Evolutionary conservation across 345 rosid genomes (phyloP), one percentile per base, ranked within the genome.

Genomic region (Hypericum perforatum): DNA sequence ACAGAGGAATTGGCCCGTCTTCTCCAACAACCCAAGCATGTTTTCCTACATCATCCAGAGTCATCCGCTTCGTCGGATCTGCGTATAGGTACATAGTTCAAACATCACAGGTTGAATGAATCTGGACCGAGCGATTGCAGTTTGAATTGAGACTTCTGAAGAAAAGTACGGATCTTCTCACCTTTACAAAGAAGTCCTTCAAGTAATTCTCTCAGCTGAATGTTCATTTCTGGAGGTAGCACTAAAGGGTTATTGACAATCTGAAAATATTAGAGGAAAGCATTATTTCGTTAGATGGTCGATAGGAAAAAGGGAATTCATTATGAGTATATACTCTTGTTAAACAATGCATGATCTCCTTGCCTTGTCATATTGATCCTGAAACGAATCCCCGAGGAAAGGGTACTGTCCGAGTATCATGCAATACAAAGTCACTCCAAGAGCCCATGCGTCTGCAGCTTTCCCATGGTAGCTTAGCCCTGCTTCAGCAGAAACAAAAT

Each of bases 371-470:
- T 94, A 94, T 0, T 95, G 85, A 67, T 94, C 97, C 62, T 89
- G 99, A 50, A 89, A 79, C 32, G 97, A 83, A 56, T 94, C 97
- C 39, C 97, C 97, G 2, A 89, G 89, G 71, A 86, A 94, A 38
- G 99, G 99, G 73, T 85, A 89, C 40, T 76, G 68, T 56, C 97
- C 99, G 38, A 76, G 57, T 51, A 89, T 66, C 97, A 94, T 84
- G 63, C 76, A 76, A 74, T 89, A 89, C 75, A 94, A 75, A 59
- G 95, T 83, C 61, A 92, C 87, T 63, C 97, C 98, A 49, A 88
- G 78, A 5, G 95, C 98, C 98, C 98, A 92, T 38, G 91, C 84
- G 73, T 92, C 98, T 13, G 98, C 97, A 62, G 78, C 85, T 80
- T 68, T 85, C 58, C 98, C 97, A 53, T 66, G 80, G 55, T 92